phyloP scores from a whole-genome alignment of 31 red algal genomes.

The Endocladia muricata region DNA sequence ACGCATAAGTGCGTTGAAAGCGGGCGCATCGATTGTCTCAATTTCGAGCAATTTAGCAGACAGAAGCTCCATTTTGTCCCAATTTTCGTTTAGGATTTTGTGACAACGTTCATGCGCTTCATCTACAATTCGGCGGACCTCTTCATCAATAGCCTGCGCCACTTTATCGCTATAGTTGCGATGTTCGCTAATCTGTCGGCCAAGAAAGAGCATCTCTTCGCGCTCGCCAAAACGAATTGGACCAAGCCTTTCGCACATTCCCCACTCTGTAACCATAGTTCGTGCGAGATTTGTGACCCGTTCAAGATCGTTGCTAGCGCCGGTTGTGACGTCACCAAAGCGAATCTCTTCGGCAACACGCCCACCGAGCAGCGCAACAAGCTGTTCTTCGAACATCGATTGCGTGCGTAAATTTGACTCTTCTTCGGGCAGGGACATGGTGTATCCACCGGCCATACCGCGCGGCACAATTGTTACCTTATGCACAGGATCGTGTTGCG shows the following conservation, averaged over 20 bases:
- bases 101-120: slow-evolving; percentile 77
- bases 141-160: slow-evolving; percentile 94
- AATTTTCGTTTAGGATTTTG: slow-evolving; percentile 70
- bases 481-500: slow-evolving; percentile 91
- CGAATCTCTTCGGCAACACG: slow-evolving; percentile 91
- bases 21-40: slow-evolving; percentile 87
- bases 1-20: no score
- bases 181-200: slow-evolving; percentile 86
- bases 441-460: slow-evolving; percentile 93
- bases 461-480: slow-evolving; percentile 99
- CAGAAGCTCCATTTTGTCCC: slow-evolving; percentile 68
- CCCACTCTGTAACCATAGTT: slow-evolving; percentile 87
- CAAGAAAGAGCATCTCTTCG: slow-evolving; percentile 51
- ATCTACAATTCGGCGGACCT: slow-evolving; percentile 90
- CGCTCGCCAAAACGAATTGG: slow-evolving; percentile 81
- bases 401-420: slow-evolving; percentile 76
- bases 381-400: slow-evolving; percentile 87
- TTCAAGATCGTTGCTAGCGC: slow-evolving; percentile 95
- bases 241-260: slow-evolving; percentile 94
- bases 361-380: slow-evolving; percentile 92
- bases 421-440: slow-evolving; percentile 93
- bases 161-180: slow-evolving; percentile 94
- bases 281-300: slow-evolving; percentile 86
- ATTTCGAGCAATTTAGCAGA: slow-evolving; percentile 83
- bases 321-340: slow-evolving; percentile 94